Percentiles rank a stretch among this genome's conserved stretches.
Conservation (phyloP, 2,329 filamentous ascomycete species). For the Drechmeria coniospora region DNA sequence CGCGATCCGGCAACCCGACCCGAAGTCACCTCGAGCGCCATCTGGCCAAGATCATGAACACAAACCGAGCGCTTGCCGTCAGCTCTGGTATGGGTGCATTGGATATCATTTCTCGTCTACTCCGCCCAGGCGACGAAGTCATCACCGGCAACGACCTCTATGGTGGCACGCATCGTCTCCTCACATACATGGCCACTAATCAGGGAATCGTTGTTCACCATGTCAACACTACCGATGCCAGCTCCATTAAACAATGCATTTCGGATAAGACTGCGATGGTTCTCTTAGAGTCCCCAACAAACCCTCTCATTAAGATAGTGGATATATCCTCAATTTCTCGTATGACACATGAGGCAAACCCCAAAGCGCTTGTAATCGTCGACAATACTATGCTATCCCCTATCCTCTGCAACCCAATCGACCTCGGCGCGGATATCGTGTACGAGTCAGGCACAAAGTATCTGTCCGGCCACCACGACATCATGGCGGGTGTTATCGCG, state of each 20-base stretch:
- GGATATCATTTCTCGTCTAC: slow-evolving; percentile 84
- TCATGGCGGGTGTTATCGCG: slow-evolving; percentile 95
- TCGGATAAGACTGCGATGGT: slow-evolving; percentile 85
- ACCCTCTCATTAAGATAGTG: slow-evolving; percentile 95
- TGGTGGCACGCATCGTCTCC: slow-evolving; percentile 81
- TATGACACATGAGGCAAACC: slow-evolving; percentile 61
- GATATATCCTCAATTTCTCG: slow-evolving; percentile 72
- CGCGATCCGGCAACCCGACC: slow-evolving; percentile 91
- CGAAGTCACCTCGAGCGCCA: slow-evolving; percentile 91
- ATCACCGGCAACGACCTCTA: slow-evolving; percentile 95
- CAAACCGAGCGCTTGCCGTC: slow-evolving; percentile 76
- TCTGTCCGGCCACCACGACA: slow-evolving; percentile 91
- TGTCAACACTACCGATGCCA: slow-evolving; percentile 76
- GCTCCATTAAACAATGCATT: slow-evolving; percentile 53
- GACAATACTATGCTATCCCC: slow-evolving; percentile 99
- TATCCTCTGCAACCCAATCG: slow-evolving; percentile 82
- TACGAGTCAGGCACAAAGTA: slow-evolving; percentile 99
- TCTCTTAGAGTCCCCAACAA: slow-evolving; percentile 88
- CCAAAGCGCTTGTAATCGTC: slow-evolving; percentile 70
- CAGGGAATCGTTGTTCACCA: slow-evolving; percentile 90
- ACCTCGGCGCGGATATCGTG: slow-evolving; percentile 86
- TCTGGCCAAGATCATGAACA: slow-evolving; percentile 97
- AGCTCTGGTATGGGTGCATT: slow-evolving; percentile 95
- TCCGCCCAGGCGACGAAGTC: slow-evolving; percentile 89
- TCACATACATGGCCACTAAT: slow-evolving; percentile 82